Conservation (phyloP, 208 protist species). For the Histomonas meleagridis region DNA sequence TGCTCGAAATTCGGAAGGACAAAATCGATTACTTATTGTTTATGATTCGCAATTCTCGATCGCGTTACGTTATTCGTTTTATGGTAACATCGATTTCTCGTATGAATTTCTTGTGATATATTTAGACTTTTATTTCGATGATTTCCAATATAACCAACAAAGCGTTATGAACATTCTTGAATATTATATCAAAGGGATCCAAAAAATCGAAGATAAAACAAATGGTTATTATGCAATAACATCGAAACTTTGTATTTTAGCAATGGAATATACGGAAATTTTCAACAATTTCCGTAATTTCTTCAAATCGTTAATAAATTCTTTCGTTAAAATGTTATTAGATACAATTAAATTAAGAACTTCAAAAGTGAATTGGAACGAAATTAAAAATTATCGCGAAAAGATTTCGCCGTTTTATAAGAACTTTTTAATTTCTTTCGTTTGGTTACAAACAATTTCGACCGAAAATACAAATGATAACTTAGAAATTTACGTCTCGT, state of each 20-base stretch:
- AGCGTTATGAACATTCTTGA: neutral
- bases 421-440: neutral
- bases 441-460: neutral
- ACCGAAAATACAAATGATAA: neutral
- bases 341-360: neutral
- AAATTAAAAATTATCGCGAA: neutral
- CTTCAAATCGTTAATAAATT: neutral
- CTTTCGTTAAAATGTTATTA: neutral
- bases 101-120: neutral
- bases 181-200: neutral
- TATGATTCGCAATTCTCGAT: conserved; percentile 23
- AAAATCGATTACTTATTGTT: neutral
- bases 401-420: neutral
- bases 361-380: neutral
- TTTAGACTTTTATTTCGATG: neutral
- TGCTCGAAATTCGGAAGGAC: neutral
- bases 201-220: neutral
- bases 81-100: neutral
- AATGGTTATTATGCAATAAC: neutral
- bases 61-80: neutral
- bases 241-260: neutral
- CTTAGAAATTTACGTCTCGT: neutral
- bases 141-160: neutral
- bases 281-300: neutral
- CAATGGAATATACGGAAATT: too few relatives aligned